Conservation (phyloP, 805 yeast species). For the Dipodascus geniculatus region DNA sequence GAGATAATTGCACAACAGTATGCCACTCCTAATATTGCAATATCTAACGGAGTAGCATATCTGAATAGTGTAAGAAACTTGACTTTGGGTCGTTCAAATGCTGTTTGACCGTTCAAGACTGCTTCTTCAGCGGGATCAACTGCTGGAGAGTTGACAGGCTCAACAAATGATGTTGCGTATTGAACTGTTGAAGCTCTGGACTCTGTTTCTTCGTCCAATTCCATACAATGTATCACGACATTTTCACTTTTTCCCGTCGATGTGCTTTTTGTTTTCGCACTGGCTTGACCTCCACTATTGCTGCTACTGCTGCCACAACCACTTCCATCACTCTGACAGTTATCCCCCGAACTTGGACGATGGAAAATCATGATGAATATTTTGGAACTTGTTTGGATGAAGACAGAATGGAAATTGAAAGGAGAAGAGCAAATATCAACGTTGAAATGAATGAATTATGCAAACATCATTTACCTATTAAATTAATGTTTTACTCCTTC, state of each 20-base stretch:
- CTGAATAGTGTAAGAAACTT: slow-evolving; percentile 23
- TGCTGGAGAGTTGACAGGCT: background rate
- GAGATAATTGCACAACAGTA: slow-evolving; percentile 17
- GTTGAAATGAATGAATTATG: too few relatives aligned
- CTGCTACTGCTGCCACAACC: background rate
- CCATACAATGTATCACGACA: slow-evolving; percentile 1
- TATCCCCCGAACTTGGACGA: background rate
- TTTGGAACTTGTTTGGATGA: background rate
- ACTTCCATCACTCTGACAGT: background rate
- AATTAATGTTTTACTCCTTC: background rate
- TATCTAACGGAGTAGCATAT: slow-evolving; percentile 25
- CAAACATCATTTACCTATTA: too few relatives aligned
- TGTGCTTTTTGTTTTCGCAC: background rate
- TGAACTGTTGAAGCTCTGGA: background rate
- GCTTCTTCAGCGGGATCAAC: slow-evolving; percentile 20
- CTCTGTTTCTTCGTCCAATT: background rate
- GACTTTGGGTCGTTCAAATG: slow-evolving; percentile 14
- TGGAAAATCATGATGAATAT: background rate
- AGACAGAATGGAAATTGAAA: background rate
- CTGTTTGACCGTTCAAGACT: slow-evolving; percentile 24
- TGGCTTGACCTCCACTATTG: background rate
- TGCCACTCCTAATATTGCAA: slow-evolving; percentile 21
- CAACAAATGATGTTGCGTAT: background rate
- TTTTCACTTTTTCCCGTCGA: background rate
- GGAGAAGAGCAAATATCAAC: too few relatives aligned